phyloP scores from a whole-genome alignment of 495 filamentous ascomycete genomes.

The Symbiotaphrina buchneri region DNA sequence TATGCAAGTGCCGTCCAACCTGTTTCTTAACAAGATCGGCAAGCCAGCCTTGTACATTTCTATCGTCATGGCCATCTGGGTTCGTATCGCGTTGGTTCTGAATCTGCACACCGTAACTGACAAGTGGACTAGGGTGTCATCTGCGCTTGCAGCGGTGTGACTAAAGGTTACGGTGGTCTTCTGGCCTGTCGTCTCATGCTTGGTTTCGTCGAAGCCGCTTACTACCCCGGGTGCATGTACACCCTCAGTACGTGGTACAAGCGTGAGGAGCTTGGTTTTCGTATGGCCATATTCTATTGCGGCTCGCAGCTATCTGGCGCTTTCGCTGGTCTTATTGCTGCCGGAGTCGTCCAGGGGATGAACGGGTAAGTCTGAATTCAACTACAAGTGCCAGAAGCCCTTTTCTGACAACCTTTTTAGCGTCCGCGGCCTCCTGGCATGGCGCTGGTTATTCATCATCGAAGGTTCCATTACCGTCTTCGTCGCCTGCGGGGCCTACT shows the following conservation, averaged over 20 bases:
- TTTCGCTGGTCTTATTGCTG: constrained; percentile 19
- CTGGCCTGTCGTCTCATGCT: too few relatives aligned
- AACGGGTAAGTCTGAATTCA: too few relatives aligned
- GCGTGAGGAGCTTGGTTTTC: constrained; percentile 22
- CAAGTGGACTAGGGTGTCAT: too few relatives aligned
- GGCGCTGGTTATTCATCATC: constrained; percentile 57
- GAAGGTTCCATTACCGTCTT: constrained; percentile 35
- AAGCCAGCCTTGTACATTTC: constrained; percentile 20
- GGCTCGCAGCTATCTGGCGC: constrained; percentile 16
- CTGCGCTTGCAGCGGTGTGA: too few relatives aligned
- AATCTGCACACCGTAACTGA: too few relatives aligned
- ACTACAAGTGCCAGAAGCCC: too few relatives aligned
- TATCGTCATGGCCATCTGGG: constrained; percentile 6
- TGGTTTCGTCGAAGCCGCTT: too few relatives aligned
- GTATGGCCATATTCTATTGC: constrained; percentile 22
- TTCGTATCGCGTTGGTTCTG: too few relatives aligned
- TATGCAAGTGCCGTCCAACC: constrained; percentile 28
- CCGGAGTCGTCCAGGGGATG: constrained; percentile 21
- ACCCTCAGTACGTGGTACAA: constrained; percentile 26
- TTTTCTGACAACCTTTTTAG: too few relatives aligned
- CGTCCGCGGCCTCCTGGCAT: neutral
- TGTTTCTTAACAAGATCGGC: constrained; percentile 33
- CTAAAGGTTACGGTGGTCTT: too few relatives aligned
- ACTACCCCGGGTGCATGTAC: too few relatives aligned
- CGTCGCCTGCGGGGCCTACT: constrained; percentile 26